A percentile compares a stretch with the other conserved stretches of the same genome.
These are phyloP conservation scores for Aphanomyces euteiches DNA, from an alignment of 352 stramenopile genomes.

Conservation along the genomic window DNA sequence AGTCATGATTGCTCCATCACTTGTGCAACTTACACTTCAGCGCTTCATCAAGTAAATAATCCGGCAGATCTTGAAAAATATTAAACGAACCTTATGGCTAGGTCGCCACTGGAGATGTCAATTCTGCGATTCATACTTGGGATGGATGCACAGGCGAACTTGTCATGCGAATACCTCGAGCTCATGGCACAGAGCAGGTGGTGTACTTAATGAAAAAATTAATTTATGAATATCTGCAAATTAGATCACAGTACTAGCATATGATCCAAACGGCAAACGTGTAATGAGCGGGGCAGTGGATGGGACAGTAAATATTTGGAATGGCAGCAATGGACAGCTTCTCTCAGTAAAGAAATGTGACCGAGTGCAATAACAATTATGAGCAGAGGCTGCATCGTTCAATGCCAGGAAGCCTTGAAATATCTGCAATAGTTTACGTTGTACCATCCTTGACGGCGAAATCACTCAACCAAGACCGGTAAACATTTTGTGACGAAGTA, in stretches of 20 bases:
- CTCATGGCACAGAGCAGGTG: slow-evolving; percentile 6
- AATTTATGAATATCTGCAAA: neutral
- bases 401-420: neutral
- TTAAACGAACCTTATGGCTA: neutral
- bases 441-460: neutral
- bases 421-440: slow-evolving; percentile 2
- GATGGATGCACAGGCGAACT: slow-evolving; percentile 16
- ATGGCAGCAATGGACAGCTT: slow-evolving; percentile 24
- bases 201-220: neutral
- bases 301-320: slow-evolving; percentile 21
- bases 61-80: neutral
- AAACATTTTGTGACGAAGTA: neutral
- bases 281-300: slow-evolving; percentile 6
- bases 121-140: slow-evolving; percentile 19
- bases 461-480: slow-evolving; percentile 20
- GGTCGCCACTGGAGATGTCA: slow-evolving; percentile 7
- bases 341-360: slow-evolving; percentile 1
- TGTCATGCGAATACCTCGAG: slow-evolving; percentile 15
- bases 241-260: slow-evolving; percentile 19
- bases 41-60: slow-evolving; percentile 13
- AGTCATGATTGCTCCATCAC: slow-evolving; percentile 18
- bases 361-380: no score
- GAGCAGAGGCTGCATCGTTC: neutral
- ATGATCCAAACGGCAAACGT: slow-evolving; percentile 1
- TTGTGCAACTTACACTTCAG: slow-evolving; percentile 9